Percentiles rank a stretch among this genome's conserved stretches.
Evolutionary conservation across 1,284 basidiomycete genomes (phyloP).

Genomic region (Sanghuangporus baumii): DNA sequence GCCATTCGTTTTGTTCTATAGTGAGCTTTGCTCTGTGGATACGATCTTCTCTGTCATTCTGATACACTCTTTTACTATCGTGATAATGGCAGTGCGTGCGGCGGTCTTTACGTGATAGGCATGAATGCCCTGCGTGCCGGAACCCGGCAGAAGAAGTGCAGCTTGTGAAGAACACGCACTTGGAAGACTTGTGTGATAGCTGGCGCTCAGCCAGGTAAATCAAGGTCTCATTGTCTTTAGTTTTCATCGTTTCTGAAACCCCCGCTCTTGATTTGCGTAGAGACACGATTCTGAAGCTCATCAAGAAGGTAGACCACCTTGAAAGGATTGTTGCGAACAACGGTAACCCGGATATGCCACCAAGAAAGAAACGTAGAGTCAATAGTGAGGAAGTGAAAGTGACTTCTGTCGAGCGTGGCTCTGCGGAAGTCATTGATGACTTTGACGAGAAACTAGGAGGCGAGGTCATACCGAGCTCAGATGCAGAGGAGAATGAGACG

Average conservation of each 20-base stretch:
- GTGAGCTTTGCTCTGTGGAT: conserved; percentile 35
- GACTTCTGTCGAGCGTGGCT: neutral
- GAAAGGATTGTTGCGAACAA: neutral
- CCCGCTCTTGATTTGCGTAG: conserved; percentile 24
- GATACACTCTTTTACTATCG: neutral
- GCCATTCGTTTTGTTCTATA: conserved; percentile 72
- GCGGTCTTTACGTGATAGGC: conserved; percentile 45
- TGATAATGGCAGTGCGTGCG: conserved; percentile 51
- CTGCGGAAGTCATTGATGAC: conserved; percentile 5
- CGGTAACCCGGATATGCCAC: neutral
- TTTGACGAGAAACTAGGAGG: conserved; percentile 3
- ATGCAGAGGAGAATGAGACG: conserved; percentile 13
- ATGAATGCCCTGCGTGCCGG: conserved; percentile 63
- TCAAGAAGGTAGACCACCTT: conserved; percentile 5
- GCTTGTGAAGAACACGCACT: conserved; percentile 48
- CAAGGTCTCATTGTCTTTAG: neutral
- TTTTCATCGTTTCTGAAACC: neutral
- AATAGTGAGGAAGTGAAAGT: neutral
- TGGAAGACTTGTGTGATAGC: conserved; percentile 55
- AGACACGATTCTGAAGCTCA: conserved; percentile 32
- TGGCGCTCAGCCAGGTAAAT: conserved; percentile 61
- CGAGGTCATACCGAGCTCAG: conserved; percentile 15
- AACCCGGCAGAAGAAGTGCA: conserved; percentile 49
- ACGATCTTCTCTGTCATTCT: neutral
- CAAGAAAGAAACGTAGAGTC: conserved; percentile 8